Evolutionary conservation across 1,284 basidiomycete species (phyloP), one percentile per base, ranked within the genome.

Genomic region (Polyporus tsugae): DNA sequence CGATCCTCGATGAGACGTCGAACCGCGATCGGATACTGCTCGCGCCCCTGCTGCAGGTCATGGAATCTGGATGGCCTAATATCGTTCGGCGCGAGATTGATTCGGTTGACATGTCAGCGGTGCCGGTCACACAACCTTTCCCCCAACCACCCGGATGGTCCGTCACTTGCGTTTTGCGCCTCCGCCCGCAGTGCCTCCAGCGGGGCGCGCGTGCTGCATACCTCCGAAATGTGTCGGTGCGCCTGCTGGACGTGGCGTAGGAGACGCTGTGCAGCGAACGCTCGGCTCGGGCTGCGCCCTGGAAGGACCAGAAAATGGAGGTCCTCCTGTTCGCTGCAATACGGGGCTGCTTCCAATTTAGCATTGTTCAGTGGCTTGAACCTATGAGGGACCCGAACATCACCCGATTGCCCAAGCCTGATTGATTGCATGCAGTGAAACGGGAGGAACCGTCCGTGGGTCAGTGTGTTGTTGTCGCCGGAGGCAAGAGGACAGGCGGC

Each of bases 401-500:
- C 57, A 22, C 57, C 22, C 13, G 22, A 60, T 25, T 39, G n/a
- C 38, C 5, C 4, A 9, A 39, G 38, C 15, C n/a, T 25, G 58
- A 39, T 39, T 25, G 22, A 59, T 59, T 59, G 19, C 41, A 29
- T 29, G 41, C 38, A 42, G 15, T 25, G 33, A 13, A 58, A 22
- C 46, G 39, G 58, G 22, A 15, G 38, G 58, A 52, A 9, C 36
- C 33, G 64, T 15, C 64, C 60, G 59, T 44, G 13, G 33, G 38
- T 49, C 33, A 49, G 38, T 38, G n/a, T 25, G 13, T 25, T n/a
- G 22, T 36, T 25, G 62, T 44, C 29, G 57, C 11, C 25, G 29
- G n/a, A 41, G 62, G 63, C 55, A 63, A 57, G 63, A 64, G 63
- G 44, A 49, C 52, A 22, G 42, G 35, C 38, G 49, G 33, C 46